Conservation (phyloP, 441 rosid genomes). For the Adansonia rubrostipa region DNA sequence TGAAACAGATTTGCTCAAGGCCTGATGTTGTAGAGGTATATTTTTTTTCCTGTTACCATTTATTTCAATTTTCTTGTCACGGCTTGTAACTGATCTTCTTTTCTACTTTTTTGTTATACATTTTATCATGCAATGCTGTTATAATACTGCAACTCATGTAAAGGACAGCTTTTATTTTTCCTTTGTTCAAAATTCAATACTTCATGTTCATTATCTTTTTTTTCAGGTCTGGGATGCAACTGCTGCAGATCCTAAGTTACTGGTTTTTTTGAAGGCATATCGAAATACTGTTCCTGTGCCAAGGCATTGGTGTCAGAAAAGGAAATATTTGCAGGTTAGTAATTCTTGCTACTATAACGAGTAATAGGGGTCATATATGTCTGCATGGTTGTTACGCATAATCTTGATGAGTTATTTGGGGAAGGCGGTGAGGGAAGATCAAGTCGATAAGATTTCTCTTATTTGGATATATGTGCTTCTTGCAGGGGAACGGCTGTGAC, state of each 20-base stretch:
- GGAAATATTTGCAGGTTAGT: slow-evolving; percentile 97
- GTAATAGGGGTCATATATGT: slow-evolving; percentile 34
- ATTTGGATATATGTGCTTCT: slow-evolving; percentile 97
- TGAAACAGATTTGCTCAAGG: slow-evolving; percentile 89
- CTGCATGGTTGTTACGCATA: slow-evolving; percentile 55
- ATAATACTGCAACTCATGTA: neutral
- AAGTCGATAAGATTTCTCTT: slow-evolving; percentile 85
- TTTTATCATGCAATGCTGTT: neutral
- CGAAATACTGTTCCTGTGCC: slow-evolving; percentile 96
- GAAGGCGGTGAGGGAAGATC: slow-evolving; percentile 59
- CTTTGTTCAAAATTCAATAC: neutral
- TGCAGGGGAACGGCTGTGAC: slow-evolving; percentile 97
- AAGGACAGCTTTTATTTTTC: neutral
- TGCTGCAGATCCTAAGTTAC: slow-evolving; percentile 90
- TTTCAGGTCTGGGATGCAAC: slow-evolving; percentile 97
- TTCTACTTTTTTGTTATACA: neutral
- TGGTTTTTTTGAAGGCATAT: slow-evolving; percentile 89
- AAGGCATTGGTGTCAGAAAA: slow-evolving; percentile 98
- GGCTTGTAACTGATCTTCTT: neutral
- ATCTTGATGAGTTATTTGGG: slow-evolving; percentile 50
- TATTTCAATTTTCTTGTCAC: neutral
- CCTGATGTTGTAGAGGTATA: slow-evolving; percentile 99
- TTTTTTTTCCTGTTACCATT: neutral
- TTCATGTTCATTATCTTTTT: neutral
- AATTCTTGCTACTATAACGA: slow-evolving; percentile 28